phyloP scores from a whole-genome alignment of 1,139 yeast species.

The Meyerozyma smithsonii region DNA sequence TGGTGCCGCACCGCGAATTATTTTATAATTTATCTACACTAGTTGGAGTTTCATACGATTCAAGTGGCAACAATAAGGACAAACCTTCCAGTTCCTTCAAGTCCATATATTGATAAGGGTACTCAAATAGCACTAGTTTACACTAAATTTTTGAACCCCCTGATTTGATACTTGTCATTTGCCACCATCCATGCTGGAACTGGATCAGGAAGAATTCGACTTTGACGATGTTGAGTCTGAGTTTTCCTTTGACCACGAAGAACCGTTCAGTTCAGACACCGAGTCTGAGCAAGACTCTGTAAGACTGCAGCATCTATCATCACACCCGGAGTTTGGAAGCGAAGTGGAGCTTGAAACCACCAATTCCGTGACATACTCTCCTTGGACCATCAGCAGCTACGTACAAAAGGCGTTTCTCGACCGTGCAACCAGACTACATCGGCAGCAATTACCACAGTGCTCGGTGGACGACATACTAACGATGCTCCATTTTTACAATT shows the following conservation, averaged over 20 bases:
- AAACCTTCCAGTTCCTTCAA: no score
- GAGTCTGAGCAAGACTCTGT: background rate
- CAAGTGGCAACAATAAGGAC: no score
- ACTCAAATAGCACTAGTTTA: no score
- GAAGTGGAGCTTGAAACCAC: slow-evolving; percentile 4
- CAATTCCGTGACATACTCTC: background rate
- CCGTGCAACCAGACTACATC: slow-evolving; percentile 8
- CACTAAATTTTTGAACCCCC: background rate
- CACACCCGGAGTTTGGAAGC: background rate
- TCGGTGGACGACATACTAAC: slow-evolving; percentile 40
- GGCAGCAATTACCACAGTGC: slow-evolving; percentile 25
- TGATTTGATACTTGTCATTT: background rate
- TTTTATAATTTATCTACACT: no score
- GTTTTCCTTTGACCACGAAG: slow-evolving; percentile 2
- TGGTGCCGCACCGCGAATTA: no score
- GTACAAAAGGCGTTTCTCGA: slow-evolving; percentile 8
- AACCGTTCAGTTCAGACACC: background rate
- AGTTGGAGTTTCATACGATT: no score
- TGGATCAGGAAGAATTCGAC: background rate
- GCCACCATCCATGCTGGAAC: slow-evolving; percentile 2
- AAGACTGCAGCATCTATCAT: background rate
- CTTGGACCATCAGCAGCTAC: slow-evolving; percentile 5
- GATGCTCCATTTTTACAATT: slow-evolving; percentile 56
- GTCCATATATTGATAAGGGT: no score
- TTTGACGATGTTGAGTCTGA: background rate